Evolutionary conservation across 202 grass and related monocot genomes (phyloP), one percentile per base, ranked within the genome.

Genomic region (Brachypodium distachyon): DNA sequence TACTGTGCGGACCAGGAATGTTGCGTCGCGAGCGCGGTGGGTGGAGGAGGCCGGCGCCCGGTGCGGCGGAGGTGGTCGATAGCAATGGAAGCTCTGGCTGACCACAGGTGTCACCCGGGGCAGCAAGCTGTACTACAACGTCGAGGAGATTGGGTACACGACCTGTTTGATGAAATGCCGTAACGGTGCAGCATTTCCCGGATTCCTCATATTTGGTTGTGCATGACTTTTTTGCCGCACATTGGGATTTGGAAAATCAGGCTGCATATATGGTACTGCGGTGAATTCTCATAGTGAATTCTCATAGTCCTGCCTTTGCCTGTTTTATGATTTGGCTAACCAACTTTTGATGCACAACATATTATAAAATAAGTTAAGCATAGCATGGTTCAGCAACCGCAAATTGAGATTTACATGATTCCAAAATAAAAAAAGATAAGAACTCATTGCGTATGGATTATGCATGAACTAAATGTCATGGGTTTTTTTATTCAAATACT

Each of bases 121-220:
- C 6, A 70, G 66, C 77, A 92, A 90, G 59, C 83, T 98, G 7
- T 89, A 83, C 67, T 98, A 87, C 63, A 90, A 90, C 29, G 41
- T 94, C 21, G 95, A 94, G 84, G 95, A 98, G 93, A 92, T 90
- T 26, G 70, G 87, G 95, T 92, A 80, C 19, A 36, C 47, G 37
- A 74, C 8, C 48, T 88, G 72, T 80, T 80, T 16, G 70, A 61
- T 39, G 28, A 44, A 72, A 84, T 84, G 53, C 36, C 22, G 3
- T 33, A 12, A 31, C 3, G n/a, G n/a, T n/a, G n/a, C n/a, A n/a
- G 11, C 12, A n/a, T 17, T 0, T 50, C 23, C 53, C 16, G 3
- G 5, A 22, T 55, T 36, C 12, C 17, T 71, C 2, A 0, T 32
- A 25, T 49, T 51, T 59, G 18, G 67, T 40, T 60, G 13, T 13